These are phyloP conservation scores for Lichtheimia ornata DNA, from an alignment of 371 early-diverging fungal genomes.

Conservation along the genomic window DNA sequence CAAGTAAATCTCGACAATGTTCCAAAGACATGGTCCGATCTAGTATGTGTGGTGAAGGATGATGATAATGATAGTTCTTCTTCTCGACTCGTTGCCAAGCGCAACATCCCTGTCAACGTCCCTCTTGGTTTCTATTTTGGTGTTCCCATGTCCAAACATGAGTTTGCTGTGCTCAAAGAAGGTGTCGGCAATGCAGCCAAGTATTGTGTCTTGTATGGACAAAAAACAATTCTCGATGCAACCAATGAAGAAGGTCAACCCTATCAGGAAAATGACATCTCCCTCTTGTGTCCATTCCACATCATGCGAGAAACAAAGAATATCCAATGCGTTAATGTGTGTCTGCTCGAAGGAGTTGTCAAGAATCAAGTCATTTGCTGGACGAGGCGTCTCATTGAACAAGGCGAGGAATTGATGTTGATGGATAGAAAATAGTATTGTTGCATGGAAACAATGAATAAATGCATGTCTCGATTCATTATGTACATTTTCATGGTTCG, in stretches of 20 bases:
- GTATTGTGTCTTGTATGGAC: constrained; percentile 79
- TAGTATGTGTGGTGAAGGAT: constrained; percentile 18
- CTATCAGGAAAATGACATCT: constrained; percentile 55
- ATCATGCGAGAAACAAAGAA: constrained; percentile 64
- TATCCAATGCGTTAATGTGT: constrained; percentile 58
- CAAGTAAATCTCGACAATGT: constrained; percentile 19
- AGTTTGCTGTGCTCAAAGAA: constrained; percentile 85
- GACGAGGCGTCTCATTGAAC: constrained; percentile 63
- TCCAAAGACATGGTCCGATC: constrained; percentile 54
- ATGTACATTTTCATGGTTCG: too few relatives aligned
- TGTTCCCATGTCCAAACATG: constrained; percentile 89
- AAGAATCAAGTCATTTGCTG: constrained; percentile 84
- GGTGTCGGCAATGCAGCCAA: constrained; percentile 65
- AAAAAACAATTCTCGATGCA: constrained; percentile 80
- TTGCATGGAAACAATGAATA: too few relatives aligned
- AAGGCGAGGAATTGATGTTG: constrained; percentile 76
- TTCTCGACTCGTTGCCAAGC: constrained; percentile 65
- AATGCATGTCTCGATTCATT: too few relatives aligned
- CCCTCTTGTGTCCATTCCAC: constrained; percentile 79
- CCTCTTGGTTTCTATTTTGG: constrained; percentile 91
- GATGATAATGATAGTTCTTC: too few relatives aligned
- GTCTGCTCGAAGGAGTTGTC: constrained; percentile 70
- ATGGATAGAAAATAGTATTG: too few relatives aligned
- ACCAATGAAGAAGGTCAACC: constrained; percentile 77
- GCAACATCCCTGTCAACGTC: constrained; percentile 67